Evolutionary conservation across 305 asterid genomes (phyloP).

Genomic region (Galium porrigens): DNA sequence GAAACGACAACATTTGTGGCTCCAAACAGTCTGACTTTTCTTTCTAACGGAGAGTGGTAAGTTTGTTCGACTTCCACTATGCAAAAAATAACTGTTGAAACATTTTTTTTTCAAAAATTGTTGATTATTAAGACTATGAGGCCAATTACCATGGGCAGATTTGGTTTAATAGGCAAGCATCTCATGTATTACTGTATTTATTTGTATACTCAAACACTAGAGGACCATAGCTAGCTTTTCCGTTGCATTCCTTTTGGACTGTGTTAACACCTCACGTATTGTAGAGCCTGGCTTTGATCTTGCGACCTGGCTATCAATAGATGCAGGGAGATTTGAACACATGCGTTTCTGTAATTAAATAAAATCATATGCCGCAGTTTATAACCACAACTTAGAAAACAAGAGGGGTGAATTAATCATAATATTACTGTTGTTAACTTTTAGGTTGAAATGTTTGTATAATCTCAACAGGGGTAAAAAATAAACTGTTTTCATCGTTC

Average conservation of each 20-base stretch:
- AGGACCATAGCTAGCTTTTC: not conserved
- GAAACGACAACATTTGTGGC: slow-evolving; percentile 69
- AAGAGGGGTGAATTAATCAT: not conserved
- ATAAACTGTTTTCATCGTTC: not conserved
- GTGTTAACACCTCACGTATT: not conserved
- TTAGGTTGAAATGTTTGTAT: too few species aligned
- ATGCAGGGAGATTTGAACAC: not conserved
- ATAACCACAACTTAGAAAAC: not conserved
- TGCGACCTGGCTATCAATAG: not conserved
- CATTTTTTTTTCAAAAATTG: not conserved
- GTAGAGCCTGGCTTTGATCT: slow-evolving; percentile 1
- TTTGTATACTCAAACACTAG: not conserved
- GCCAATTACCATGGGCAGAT: not conserved
- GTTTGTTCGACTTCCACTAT: slow-evolving; percentile 8
- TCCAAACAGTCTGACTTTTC: slow-evolving; percentile 55
- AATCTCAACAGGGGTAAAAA: not conserved
- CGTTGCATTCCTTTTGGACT: not conserved
- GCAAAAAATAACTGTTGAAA: not conserved
- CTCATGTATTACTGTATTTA: not conserved
- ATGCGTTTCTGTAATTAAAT: too few species aligned
- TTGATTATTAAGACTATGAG: not conserved
- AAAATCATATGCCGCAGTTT: not conserved
- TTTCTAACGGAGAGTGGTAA: slow-evolving; percentile 96
- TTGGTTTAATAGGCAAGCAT: not conserved
- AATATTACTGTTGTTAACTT: too few species aligned